Evolutionary conservation across 2,329 filamentous ascomycete genomes (phyloP), one percentile per base, ranked within the genome.

Genomic region (Aspergillus sp.): DNA sequence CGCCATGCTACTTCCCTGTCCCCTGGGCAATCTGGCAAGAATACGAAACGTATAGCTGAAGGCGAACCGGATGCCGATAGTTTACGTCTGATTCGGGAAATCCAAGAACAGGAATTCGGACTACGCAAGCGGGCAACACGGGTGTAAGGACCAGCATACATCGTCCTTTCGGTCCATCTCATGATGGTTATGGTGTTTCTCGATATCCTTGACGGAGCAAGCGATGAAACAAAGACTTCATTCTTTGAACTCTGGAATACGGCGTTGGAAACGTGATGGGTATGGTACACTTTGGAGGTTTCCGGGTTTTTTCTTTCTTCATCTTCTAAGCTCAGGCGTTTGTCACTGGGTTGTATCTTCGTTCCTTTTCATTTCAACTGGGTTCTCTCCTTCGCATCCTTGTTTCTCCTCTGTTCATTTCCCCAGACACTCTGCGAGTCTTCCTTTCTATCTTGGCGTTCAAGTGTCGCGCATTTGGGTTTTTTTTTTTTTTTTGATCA

Each of bases 41-140:
- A 52, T 41, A 34, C 42, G 19, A 63, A 63, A 37, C 54, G 58
- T 35, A 56, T 62, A 6, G 54, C 53, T 34, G 60, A 67, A 12
- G 55, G 58, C 27, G 62, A 62, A 19, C 56, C 62, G 7, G 70
- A 73, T 49, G 61, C 63, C 6, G 69, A 72, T 43, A 72, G 67
- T 40, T 49, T 72, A 48, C 66, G 62, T 39, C 49, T 72, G 37
- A 72, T 72, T 38, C 64, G 67, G 44, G 67, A 71, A 53, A 50
- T 73, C 29, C 69, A 72, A 45, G 70, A 71, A 50, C 64, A 70
- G 44, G 70, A 73, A 27, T 71, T 71, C 41, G 67, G 70, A 19
- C 55, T 73, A 39, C 61, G 70, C 34, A 64, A 65, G 54, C 60
- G 67, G 41, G 37, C 47, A 8, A 45, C 53, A 27, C 48, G 54